Percentiles rank a stretch among this genome's conserved stretches.
phyloP scores from a whole-genome alignment of 2,329 filamentous ascomycete genomes.

The Fusarium concolor region DNA sequence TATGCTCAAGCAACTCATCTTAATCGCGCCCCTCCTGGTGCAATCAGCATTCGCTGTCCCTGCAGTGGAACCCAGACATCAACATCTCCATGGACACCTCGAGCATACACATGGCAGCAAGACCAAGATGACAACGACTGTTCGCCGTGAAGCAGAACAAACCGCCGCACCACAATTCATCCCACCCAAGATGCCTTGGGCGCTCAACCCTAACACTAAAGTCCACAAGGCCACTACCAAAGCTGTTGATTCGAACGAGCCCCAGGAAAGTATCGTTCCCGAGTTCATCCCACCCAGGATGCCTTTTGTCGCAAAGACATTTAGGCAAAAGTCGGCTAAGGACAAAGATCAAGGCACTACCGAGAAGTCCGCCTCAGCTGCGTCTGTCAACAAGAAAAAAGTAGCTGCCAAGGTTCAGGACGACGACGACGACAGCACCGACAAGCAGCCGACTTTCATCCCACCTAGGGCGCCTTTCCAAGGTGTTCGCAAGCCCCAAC shows the following conservation, averaged over 20 bases:
- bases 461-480: slow-evolving; percentile 30
- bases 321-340: slow-evolving; percentile 6
- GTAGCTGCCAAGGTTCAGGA: slow-evolving; percentile 4
- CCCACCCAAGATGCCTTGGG: slow-evolving; percentile 26
- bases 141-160: slow-evolving; percentile 14
- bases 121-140: slow-evolving; percentile 18
- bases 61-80: slow-evolving; percentile 31
- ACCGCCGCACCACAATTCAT: slow-evolving; percentile 27
- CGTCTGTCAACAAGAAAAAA: slow-evolving; percentile 24
- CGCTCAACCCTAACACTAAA: slow-evolving; percentile 28
- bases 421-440: background rate
- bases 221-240: slow-evolving; percentile 14
- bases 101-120: slow-evolving; percentile 28
- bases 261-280: slow-evolving; percentile 14
- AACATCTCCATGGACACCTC: slow-evolving; percentile 34
- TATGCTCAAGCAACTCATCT: slow-evolving; percentile 44
- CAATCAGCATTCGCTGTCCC: slow-evolving; percentile 39
- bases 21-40: slow-evolving; percentile 44
- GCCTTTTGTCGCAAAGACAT: slow-evolving; percentile 28
- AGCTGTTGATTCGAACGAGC: background rate
- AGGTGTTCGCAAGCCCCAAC: slow-evolving; percentile 10
- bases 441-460: slow-evolving; percentile 18
- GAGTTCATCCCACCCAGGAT: slow-evolving; percentile 35
- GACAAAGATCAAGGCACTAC: background rate
- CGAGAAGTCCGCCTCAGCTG: slow-evolving; percentile 5